These are phyloP conservation scores for Sarocladiaceae sp. DNA, from an alignment of 2,329 filamentous ascomycete genomes.

Conservation along the genomic window DNA sequence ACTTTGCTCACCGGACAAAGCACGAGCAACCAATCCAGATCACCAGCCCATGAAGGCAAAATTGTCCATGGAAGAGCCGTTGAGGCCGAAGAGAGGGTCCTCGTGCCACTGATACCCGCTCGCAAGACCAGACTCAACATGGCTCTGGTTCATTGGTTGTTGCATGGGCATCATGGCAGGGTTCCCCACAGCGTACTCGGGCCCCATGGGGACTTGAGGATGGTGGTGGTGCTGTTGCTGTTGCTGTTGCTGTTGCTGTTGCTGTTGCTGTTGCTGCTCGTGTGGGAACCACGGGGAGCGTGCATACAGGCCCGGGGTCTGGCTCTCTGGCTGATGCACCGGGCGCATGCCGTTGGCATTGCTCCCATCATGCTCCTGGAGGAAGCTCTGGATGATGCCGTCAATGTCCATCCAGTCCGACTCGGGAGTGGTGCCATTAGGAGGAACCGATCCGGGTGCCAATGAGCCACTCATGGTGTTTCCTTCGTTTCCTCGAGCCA, in stretches of 20 bases:
- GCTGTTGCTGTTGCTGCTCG: background rate
- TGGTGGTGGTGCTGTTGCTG: background rate
- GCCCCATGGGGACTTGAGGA: constrained; percentile 5
- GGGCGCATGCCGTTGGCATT: background rate
- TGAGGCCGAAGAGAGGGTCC: constrained; percentile 25
- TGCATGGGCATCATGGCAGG: constrained; percentile 5
- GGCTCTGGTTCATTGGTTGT: background rate
- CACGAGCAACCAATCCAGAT: background rate
- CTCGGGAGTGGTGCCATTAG: background rate
- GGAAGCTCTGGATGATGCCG: constrained; percentile 29
- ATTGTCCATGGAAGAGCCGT: constrained; percentile 22
- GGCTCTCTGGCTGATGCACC: background rate
- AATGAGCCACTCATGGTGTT: background rate
- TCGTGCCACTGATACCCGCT: constrained; percentile 16
- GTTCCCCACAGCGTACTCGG: background rate
- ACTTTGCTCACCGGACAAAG: too few relatives aligned
- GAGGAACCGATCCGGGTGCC: background rate
- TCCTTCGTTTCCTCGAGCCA: background rate
- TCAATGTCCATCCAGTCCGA: constrained; percentile 27
- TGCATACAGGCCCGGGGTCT: background rate
- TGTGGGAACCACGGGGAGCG: constrained; percentile 4
- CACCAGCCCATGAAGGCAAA: constrained; percentile 14
- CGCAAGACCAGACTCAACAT: constrained; percentile 9
- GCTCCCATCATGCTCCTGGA: constrained; percentile 16
- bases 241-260: constrained; percentile 9